Percentiles rank a stretch among this genome's conserved stretches.
These are phyloP conservation scores for Chytridium lagenaria DNA, from an alignment of 371 early-diverging fungal species.

Conservation along the genomic window DNA sequence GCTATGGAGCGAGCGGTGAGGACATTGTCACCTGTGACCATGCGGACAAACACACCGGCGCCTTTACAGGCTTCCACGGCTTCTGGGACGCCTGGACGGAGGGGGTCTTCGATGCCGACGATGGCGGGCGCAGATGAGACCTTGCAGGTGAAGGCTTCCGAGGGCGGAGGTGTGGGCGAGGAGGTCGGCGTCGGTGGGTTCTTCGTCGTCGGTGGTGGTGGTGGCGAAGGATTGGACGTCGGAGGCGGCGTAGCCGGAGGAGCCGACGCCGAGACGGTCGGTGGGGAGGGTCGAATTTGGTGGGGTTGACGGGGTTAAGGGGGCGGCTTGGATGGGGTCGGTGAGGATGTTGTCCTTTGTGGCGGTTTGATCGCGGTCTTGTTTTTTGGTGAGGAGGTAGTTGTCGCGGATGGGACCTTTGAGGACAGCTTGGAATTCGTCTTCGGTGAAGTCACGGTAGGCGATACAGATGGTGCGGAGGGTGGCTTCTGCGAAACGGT, in stretches of 20 bases:
- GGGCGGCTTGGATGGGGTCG: slow-evolving; percentile 6
- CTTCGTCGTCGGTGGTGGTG: slow-evolving; percentile 12
- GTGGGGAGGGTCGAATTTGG: background rate
- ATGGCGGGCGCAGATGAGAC: slow-evolving; percentile 50
- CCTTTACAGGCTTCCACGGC: slow-evolving; percentile 80
- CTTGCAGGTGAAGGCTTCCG: slow-evolving; percentile 41
- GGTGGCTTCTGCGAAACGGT: slow-evolving; percentile 74
- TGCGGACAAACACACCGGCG: slow-evolving; percentile 93
- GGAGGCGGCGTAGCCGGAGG: background rate
- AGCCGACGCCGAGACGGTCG: background rate
- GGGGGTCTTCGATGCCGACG: slow-evolving; percentile 94
- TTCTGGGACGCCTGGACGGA: slow-evolving; percentile 85
- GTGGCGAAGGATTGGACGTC: slow-evolving; percentile 19
- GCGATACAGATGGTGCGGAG: slow-evolving; percentile 75
- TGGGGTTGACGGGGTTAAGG: background rate
- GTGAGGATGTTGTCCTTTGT: background rate
- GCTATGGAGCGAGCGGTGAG: slow-evolving; percentile 91
- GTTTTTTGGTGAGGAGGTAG: slow-evolving; percentile 24
- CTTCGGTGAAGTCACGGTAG: slow-evolving; percentile 68
- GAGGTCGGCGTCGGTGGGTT: slow-evolving; percentile 4
- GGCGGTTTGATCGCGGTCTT: slow-evolving; percentile 19
- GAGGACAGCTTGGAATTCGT: slow-evolving; percentile 32
- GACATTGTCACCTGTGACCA: slow-evolving; percentile 97
- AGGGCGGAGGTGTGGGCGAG: slow-evolving; percentile 15
- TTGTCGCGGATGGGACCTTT: slow-evolving; percentile 31